A percentile compares a stretch with the other conserved stretches of the same genome.
phyloP scores from a whole-genome alignment of 2,329 filamentous ascomycete genomes.

The Teratosphaeria pseudoeucalypti region DNA sequence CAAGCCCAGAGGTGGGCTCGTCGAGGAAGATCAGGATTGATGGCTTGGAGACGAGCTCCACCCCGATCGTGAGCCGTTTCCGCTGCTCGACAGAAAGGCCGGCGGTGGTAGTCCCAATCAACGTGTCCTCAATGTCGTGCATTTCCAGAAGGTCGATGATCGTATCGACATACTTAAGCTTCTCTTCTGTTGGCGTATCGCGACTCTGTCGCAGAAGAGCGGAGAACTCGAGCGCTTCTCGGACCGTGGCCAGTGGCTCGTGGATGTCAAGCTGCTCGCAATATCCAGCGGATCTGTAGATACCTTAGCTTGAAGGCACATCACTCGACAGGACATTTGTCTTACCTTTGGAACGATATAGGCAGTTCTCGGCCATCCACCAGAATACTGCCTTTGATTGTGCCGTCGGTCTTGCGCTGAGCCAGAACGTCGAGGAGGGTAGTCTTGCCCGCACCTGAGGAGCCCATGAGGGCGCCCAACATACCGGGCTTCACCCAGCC shows the following conservation, averaged over 20 bases:
- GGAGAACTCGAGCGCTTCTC: slow-evolving; percentile 57
- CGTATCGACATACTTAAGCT: slow-evolving; percentile 56
- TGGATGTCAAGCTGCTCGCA: slow-evolving; percentile 58
- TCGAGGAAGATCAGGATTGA: slow-evolving; percentile 68
- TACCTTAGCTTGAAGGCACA: slow-evolving; percentile 43
- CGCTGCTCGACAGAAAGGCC: slow-evolving; percentile 57
- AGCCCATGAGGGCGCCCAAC: slow-evolving; percentile 42
- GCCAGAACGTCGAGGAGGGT: slow-evolving; percentile 71
- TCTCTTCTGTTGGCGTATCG: slow-evolving; percentile 47
- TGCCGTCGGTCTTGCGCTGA: slow-evolving; percentile 53
- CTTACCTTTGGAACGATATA: slow-evolving; percentile 49
- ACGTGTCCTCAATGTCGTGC: slow-evolving; percentile 55
- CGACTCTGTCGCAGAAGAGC: slow-evolving; percentile 53
- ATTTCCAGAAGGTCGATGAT: slow-evolving; percentile 55
- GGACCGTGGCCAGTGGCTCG: slow-evolving; percentile 51
- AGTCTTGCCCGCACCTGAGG: slow-evolving; percentile 69
- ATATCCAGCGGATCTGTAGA: slow-evolving; percentile 48
- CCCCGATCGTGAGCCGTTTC: slow-evolving; percentile 55
- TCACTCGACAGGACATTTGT: slow-evolving; percentile 42
- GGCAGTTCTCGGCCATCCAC: slow-evolving; percentile 43
- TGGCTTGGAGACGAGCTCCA: slow-evolving; percentile 54
- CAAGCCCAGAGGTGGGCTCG: slow-evolving; percentile 66
- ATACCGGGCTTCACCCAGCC: slow-evolving; percentile 42
- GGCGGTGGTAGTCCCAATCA: slow-evolving; percentile 50
- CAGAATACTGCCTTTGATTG: slow-evolving; percentile 52